Conservation (phyloP, 495 filamentous ascomycete species). For the Penicillium cinerascens region DNA sequence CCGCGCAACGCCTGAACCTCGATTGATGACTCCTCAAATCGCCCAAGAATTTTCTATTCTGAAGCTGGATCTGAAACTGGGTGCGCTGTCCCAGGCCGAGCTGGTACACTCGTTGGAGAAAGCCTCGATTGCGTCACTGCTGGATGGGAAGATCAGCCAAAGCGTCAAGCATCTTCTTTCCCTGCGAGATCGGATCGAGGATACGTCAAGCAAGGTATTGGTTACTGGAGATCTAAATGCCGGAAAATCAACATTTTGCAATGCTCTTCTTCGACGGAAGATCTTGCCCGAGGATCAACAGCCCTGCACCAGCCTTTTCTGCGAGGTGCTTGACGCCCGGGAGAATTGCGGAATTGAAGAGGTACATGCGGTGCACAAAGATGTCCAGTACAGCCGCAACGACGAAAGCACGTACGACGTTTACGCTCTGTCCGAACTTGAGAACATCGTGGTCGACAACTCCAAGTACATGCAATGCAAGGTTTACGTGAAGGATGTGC, state of each 20-base stretch:
- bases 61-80: conserved; percentile 91
- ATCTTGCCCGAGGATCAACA: conserved; percentile 95
- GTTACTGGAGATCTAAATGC: conserved; percentile 98
- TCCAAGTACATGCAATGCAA: conserved; percentile 89
- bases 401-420: conserved; percentile 94
- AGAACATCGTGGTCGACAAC: conserved; percentile 86
- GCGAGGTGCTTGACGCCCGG: conserved; percentile 87
- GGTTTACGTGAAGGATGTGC: conserved; percentile 90
- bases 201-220: conserved; percentile 94
- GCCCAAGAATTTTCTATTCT: conserved; percentile 93
- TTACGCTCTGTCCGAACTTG: conserved; percentile 68
- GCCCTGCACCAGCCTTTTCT: conserved; percentile 98
- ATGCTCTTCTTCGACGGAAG: conserved; percentile 87
- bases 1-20: conserved; percentile 55
- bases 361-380: conserved; percentile 88
- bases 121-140: conserved; percentile 75
- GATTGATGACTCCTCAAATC: conserved; percentile 87
- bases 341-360: conserved; percentile 91
- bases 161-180: conserved; percentile 85
- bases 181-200: conserved; percentile 90
- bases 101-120: conserved; percentile 97
- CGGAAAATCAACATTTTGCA: conserved; percentile 98
- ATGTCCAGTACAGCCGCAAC: conserved; percentile 74
- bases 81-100: conserved; percentile 77
- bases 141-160: conserved; percentile 91